Conservation (phyloP, 2,329 filamentous ascomycete genomes). For the Xylariaceae sp. region DNA sequence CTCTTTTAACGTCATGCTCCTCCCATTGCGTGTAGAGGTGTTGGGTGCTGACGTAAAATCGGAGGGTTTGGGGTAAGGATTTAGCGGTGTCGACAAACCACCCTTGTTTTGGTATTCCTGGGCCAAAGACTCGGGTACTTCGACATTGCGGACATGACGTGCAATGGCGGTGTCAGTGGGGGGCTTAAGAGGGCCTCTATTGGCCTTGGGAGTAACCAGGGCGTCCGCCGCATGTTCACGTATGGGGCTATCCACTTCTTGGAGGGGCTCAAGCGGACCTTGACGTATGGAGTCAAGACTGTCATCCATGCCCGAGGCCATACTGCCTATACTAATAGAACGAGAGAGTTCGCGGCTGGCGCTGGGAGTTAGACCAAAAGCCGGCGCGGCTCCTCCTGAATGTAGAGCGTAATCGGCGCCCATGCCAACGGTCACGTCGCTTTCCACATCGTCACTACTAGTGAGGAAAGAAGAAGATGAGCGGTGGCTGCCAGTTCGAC, state of each 20-base stretch:
- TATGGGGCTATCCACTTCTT: slow-evolving; percentile 40
- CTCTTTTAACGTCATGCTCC: slow-evolving; percentile 85
- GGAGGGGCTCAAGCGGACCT: slow-evolving; percentile 45
- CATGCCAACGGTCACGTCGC: slow-evolving; percentile 62
- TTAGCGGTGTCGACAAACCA: slow-evolving; percentile 51
- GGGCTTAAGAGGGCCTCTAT: slow-evolving; percentile 49
- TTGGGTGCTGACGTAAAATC: slow-evolving; percentile 48
- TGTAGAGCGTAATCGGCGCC: slow-evolving; percentile 76
- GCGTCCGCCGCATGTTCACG: slow-evolving; percentile 37
- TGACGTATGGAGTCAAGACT: slow-evolving; percentile 40
- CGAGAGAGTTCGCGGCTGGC: slow-evolving; percentile 58
- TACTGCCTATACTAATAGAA: slow-evolving; percentile 81
- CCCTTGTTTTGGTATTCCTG: slow-evolving; percentile 78
- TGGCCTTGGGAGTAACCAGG: slow-evolving; percentile 66
- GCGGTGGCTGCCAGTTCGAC: slow-evolving; percentile 51
- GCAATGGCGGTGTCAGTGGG: slow-evolving; percentile 86
- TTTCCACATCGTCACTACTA: slow-evolving; percentile 60
- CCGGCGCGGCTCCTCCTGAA: slow-evolving; percentile 68
- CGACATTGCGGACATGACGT: slow-evolving; percentile 81
- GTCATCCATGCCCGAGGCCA: slow-evolving; percentile 69
- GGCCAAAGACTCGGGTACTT: slow-evolving; percentile 82
- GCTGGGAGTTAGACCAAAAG: slow-evolving; percentile 44
- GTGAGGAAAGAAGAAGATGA: slow-evolving; percentile 56
- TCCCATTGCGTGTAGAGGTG: slow-evolving; percentile 52
- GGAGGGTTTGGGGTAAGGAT: slow-evolving; percentile 39